Evolutionary conservation across 2,329 filamentous ascomycete species (phyloP).

Genomic region (Orbilia brochopaga): DNA sequence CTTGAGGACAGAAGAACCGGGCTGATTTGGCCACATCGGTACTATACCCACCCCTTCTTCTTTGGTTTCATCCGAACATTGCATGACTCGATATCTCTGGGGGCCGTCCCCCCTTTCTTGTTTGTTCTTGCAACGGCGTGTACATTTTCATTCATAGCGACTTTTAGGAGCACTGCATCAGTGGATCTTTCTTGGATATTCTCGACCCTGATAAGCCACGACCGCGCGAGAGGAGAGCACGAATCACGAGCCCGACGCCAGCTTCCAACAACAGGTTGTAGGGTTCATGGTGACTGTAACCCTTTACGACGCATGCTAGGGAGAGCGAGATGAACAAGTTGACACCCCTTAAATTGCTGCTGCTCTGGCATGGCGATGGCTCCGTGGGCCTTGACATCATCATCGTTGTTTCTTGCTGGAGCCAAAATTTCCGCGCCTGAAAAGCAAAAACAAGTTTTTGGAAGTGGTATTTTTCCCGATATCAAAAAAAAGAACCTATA

Average conservation of each 20-base stretch:
- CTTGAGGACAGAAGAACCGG: conserved; percentile 22
- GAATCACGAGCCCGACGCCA: conserved; percentile 32
- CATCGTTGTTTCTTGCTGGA: conserved; percentile 16
- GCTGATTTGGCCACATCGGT: conserved; percentile 44
- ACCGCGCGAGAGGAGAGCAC: conserved; percentile 5
- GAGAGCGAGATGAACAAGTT: conserved; percentile 11
- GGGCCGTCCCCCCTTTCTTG: conserved; percentile 16
- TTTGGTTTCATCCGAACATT: conserved; percentile 49
- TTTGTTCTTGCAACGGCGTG: conserved; percentile 24
- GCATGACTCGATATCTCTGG: conserved; percentile 40
- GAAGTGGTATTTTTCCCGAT: conserved; percentile 17
- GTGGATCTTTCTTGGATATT: conserved; percentile 27
- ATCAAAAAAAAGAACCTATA: conserved; percentile 14
- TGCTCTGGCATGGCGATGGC: neutral
- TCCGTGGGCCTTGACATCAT: conserved; percentile 9
- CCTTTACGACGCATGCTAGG: conserved; percentile 25
- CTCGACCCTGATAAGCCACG: conserved; percentile 1
- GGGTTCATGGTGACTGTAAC: conserved; percentile 30
- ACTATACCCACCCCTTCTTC: conserved; percentile 49
- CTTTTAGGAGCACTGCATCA: conserved; percentile 1
- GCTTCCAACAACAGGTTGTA: conserved; percentile 35
- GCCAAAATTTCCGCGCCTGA: neutral
- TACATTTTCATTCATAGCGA: conserved; percentile 36
- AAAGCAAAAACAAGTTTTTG: conserved; percentile 3
- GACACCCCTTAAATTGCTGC: conserved; percentile 7